These are phyloP conservation scores for Ajuga chamaepitys DNA, from an alignment of 257 asterid species.

Conservation along the genomic window DNA sequence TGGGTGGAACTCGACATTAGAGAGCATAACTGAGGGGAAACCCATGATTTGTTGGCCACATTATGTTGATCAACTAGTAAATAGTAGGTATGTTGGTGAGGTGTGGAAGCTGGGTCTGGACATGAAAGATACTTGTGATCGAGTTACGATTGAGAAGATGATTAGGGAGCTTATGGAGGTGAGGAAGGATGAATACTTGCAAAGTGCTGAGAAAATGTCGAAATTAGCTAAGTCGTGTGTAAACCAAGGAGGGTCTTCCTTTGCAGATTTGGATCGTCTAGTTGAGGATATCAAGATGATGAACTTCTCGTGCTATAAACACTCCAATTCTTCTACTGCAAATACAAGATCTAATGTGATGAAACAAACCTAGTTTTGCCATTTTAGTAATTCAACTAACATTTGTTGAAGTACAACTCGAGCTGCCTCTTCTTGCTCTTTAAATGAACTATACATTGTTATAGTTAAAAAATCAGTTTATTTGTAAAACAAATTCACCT, in stretches of 20 bases:
- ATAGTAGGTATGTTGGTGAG: constrained; percentile 34
- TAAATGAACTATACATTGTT: too few relatives aligned
- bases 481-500: too few relatives aligned
- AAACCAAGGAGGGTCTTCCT: constrained; percentile 33
- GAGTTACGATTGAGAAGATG: constrained; percentile 34
- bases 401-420: too few relatives aligned
- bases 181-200: constrained; percentile 34
- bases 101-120: constrained; percentile 47
- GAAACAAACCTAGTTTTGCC: too few relatives aligned
- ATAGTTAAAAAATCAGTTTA: too few relatives aligned
- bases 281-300: constrained; percentile 26
- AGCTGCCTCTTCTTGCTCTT: too few relatives aligned
- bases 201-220: constrained; percentile 21
- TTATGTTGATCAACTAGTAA: constrained; percentile 37
- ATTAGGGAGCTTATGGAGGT: constrained; percentile 42
- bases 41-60: constrained; percentile 53
- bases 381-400: too few relatives aligned
- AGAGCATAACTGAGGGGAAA: constrained; percentile 30
- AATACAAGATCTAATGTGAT: too few relatives aligned
- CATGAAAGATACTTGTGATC: constrained; percentile 48
- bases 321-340: too few relatives aligned
- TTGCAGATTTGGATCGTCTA: constrained; percentile 26
- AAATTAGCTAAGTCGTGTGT: constrained; percentile 25
- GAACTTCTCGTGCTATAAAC: too few relatives aligned
- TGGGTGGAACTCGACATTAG: constrained; percentile 47